Conservation (phyloP, 179 eudicot genomes). For the Drosera spatulata region DNA sequence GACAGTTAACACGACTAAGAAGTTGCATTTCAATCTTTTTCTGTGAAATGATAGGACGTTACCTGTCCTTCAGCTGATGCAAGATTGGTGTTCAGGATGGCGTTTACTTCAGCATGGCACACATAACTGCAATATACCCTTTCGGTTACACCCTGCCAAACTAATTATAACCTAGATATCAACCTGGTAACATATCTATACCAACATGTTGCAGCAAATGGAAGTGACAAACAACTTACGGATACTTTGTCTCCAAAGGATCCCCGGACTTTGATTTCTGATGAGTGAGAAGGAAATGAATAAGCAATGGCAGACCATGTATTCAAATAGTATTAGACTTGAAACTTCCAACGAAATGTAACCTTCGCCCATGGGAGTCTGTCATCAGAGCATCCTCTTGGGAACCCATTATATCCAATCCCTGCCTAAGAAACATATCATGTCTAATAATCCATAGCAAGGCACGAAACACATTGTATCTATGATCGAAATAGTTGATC, state of each 20-base stretch:
- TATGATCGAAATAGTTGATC: neutral
- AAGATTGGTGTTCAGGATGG: conserved; percentile 85
- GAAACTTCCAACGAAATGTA: conserved; percentile 3
- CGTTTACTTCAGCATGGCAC: conserved; percentile 97
- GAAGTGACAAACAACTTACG: conserved; percentile 42
- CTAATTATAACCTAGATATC: neutral
- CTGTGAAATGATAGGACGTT: neutral
- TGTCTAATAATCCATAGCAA: neutral
- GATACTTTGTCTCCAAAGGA: conserved; percentile 86
- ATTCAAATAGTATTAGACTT: neutral
- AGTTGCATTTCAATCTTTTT: too few species aligned
- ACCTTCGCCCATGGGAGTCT: conserved; percentile 97
- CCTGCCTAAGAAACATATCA: conserved; percentile 32
- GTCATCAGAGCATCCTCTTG: conserved; percentile 94
- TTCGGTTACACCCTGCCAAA: neutral
- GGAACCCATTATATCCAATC: conserved; percentile 96
- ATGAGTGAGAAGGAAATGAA: conserved; percentile 1
- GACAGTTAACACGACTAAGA: too few species aligned
- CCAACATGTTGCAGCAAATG: neutral
- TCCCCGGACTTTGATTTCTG: conserved; percentile 79
- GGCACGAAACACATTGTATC: too few species aligned
- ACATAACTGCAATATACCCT: conserved; percentile 49
- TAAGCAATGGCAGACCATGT: neutral
- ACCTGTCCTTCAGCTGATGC: conserved; percentile 98
- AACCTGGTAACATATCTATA: neutral